Conservation (phyloP, 208 protist genomes). For the Crithidia fasciculata region DNA sequence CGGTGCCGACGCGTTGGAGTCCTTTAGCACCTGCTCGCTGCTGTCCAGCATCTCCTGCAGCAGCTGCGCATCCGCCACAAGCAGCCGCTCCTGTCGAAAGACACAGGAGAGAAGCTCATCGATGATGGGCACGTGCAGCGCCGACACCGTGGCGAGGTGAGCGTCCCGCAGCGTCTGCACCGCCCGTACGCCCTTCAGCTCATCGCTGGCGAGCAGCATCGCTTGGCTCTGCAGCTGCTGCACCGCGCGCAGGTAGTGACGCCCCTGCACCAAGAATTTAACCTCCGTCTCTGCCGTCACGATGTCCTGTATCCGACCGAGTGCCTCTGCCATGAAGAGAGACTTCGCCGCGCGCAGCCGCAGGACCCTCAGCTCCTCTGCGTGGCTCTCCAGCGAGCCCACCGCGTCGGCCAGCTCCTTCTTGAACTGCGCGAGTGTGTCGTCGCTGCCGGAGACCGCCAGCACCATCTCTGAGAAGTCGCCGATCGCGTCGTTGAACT, state of each 20-base stretch:
- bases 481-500: slow-evolving; percentile 82
- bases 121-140: slow-evolving; percentile 66
- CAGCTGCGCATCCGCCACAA: slow-evolving; percentile 65
- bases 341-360: slow-evolving; percentile 76
- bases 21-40: slow-evolving; percentile 29
- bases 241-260: slow-evolving; percentile 77
- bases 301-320: slow-evolving; percentile 58
- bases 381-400: slow-evolving; percentile 67
- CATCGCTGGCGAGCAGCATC: slow-evolving; percentile 39
- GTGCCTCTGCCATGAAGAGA: slow-evolving; percentile 67
- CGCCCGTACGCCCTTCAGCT: slow-evolving; percentile 55
- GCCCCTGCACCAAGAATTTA: slow-evolving; percentile 40
- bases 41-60: slow-evolving; percentile 61
- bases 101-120: slow-evolving; percentile 80
- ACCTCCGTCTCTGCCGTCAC: slow-evolving; percentile 66
- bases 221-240: slow-evolving; percentile 53
- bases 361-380: slow-evolving; percentile 73
- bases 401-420: slow-evolving; percentile 58
- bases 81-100: slow-evolving; percentile 71
- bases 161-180: slow-evolving; percentile 63
- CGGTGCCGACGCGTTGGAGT: slow-evolving; percentile 29
- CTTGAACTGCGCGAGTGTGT: slow-evolving; percentile 77
- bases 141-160: slow-evolving; percentile 52
- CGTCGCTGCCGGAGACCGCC: slow-evolving; percentile 79
- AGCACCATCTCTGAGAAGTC: slow-evolving; percentile 89